Percentiles rank a stretch among this genome's conserved stretches.
These are phyloP conservation scores for Cryptococcus jaspeensis DNA, from an alignment of 1,284 basidiomycete species.

Conservation along the genomic window DNA sequence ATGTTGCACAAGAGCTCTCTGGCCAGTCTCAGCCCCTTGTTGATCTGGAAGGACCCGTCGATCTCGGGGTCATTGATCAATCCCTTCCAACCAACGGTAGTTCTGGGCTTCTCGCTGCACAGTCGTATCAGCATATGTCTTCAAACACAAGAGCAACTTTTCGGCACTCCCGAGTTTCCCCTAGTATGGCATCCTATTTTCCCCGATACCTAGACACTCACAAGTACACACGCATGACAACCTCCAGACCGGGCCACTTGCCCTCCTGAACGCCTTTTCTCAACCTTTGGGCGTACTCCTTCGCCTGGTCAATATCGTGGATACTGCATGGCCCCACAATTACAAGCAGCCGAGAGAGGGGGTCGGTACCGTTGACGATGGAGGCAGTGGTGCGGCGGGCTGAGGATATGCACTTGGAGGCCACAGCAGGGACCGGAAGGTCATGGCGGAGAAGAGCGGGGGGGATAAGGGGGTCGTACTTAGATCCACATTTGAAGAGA, in stretches of 20 bases:
- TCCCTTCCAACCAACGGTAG: constrained; percentile 92
- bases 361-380: constrained; percentile 75
- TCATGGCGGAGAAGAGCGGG: constrained; percentile 85
- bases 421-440: constrained; percentile 56
- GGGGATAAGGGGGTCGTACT: constrained; percentile 92
- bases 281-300: constrained; percentile 82
- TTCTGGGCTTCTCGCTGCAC: constrained; percentile 54
- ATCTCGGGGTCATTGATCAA: constrained; percentile 72
- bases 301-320: constrained; percentile 81
- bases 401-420: constrained; percentile 65
- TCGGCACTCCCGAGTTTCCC: neutral
- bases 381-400: constrained; percentile 75
- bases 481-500: constrained; percentile 3
- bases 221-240: constrained; percentile 97
- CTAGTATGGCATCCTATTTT: neutral
- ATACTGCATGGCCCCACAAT: constrained; percentile 96
- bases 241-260: constrained; percentile 69
- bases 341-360: constrained; percentile 72
- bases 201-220: constrained; percentile 17
- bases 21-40: constrained; percentile 90
- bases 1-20: constrained; percentile 84
- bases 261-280: constrained; percentile 63
- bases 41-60: constrained; percentile 65
- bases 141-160: too few species aligned
- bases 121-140: neutral